Conservation (phyloP, 257 asterid genomes). For the Forsythia viridissima region DNA sequence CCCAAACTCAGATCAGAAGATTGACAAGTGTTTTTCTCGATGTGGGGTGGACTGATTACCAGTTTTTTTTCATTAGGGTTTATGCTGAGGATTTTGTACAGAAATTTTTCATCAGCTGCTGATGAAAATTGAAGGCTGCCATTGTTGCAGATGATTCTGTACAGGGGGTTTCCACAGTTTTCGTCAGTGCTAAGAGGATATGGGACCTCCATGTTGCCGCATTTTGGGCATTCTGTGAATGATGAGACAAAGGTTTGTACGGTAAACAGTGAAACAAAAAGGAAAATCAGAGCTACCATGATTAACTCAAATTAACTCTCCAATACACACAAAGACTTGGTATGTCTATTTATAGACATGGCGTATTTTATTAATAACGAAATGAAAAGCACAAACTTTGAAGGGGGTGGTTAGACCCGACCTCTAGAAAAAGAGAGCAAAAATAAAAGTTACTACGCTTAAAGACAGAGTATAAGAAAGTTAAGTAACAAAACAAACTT, state of each 20-base stretch:
- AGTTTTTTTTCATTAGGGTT: conserved; percentile 26
- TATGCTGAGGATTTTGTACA: conserved; percentile 39
- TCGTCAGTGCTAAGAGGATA: conserved; percentile 41
- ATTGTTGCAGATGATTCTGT: conserved; percentile 31
- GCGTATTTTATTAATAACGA: too few species aligned
- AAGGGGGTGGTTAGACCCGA: too few species aligned
- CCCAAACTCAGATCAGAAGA: conserved; percentile 36
- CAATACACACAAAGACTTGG: neutral
- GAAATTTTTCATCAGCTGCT: conserved; percentile 16
- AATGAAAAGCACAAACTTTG: too few species aligned
- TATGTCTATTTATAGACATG: neutral
- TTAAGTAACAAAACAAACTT: too few species aligned
- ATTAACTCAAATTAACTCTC: neutral
- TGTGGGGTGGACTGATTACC: conserved; percentile 31
- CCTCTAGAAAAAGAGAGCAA: too few species aligned
- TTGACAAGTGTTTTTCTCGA: conserved; percentile 23
- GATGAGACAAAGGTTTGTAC: conserved; percentile 3
- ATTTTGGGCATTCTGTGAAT: conserved; percentile 32
- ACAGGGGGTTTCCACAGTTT: conserved; percentile 37
- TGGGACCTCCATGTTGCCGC: conserved; percentile 34
- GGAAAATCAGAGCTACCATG: conserved; percentile 3
- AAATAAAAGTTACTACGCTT: too few species aligned
- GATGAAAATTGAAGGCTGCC: conserved; percentile 28
- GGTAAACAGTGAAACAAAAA: conserved; percentile 23
- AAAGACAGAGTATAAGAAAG: too few species aligned